Conservation (phyloP, 306 rosid genomes). For the Vicia sativa region DNA sequence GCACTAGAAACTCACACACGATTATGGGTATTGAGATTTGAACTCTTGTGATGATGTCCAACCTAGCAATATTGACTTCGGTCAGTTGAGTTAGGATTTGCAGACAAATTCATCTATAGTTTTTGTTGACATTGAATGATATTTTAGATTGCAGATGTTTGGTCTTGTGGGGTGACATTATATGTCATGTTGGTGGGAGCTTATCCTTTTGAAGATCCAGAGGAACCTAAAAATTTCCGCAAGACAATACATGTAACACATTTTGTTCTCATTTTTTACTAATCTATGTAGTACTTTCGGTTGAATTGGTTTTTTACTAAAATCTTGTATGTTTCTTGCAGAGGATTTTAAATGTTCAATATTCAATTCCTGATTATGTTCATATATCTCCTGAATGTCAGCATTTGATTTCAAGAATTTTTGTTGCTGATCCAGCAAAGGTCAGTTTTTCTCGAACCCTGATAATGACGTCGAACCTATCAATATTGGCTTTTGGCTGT, state of each 20-base stretch:
- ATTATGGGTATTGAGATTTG: too few species aligned
- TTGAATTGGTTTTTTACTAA: constrained; percentile 36
- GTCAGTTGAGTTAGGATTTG: too few species aligned
- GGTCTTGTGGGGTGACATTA: constrained; percentile 99
- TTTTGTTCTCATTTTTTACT: constrained; percentile 10
- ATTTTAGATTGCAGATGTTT: constrained; percentile 90
- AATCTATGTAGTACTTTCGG: constrained; percentile 2
- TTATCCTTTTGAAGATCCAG: constrained; percentile 96
- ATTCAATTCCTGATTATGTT: constrained; percentile 93
- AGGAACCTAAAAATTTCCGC: constrained; percentile 94
- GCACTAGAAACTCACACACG: too few species aligned
- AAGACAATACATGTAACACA: constrained; percentile 82
- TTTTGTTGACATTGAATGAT: constrained; percentile 15
- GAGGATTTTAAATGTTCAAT: constrained; percentile 92
- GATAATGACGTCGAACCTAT: too few species aligned
- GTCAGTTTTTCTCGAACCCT: constrained; percentile 35
- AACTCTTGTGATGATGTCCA: too few species aligned
- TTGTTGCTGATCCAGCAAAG: constrained; percentile 87
- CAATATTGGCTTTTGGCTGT: too few species aligned
- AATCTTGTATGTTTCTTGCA: constrained; percentile 49
- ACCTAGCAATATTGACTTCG: too few species aligned
- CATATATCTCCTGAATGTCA: constrained; percentile 84
- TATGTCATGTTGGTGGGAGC: constrained; percentile 99
- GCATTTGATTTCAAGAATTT: constrained; percentile 87
- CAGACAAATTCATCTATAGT: neutral